phyloP scores from a whole-genome alignment of 306 rosid species.

The Prinsepia uniflora region DNA sequence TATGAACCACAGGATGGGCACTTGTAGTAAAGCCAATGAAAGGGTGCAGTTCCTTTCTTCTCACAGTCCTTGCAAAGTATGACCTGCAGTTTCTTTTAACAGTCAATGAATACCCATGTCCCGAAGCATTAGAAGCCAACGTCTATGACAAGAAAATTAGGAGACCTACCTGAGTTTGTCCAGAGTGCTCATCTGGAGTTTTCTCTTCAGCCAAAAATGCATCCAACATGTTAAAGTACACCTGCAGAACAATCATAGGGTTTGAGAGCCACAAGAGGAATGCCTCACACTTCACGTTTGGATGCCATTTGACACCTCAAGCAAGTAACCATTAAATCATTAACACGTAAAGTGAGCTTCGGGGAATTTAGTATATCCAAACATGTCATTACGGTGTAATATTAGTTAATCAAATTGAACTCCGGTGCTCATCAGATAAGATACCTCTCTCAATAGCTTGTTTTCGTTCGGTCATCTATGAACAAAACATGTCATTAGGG shows the following conservation, averaged over 20 bases:
- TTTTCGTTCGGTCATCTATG: no score
- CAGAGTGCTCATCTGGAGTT: conserved; percentile 50
- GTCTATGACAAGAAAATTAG: conserved; percentile 8
- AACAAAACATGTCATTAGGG: background rate
- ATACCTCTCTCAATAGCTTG: no score
- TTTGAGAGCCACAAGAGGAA: conserved; percentile 16
- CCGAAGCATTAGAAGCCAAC: background rate
- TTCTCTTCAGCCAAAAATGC: conserved; percentile 73
- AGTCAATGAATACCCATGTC: conserved; percentile 18
- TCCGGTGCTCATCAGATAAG: no score
- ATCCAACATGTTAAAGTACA: conserved; percentile 76
- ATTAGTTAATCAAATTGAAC: no score
- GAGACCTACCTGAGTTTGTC: conserved; percentile 68
- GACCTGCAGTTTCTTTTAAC: conserved; percentile 48
- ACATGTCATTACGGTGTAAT: no score
- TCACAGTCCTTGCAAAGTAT: conserved; percentile 86
- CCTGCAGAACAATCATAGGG: conserved; percentile 41
- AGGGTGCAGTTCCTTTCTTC: conserved; percentile 77
- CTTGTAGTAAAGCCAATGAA: conserved; percentile 87
- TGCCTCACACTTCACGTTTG: conserved; percentile 7
- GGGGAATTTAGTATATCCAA: no score
- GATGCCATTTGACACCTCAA: conserved; percentile 17
- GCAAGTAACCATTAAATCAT: background rate
- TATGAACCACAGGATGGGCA: conserved; percentile 78
- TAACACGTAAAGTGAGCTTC: no score